Percentiles rank a stretch among this genome's conserved stretches.
phyloP scores from a whole-genome alignment of 176 grass and related monocot species.

The Panicum miliaceum region DNA sequence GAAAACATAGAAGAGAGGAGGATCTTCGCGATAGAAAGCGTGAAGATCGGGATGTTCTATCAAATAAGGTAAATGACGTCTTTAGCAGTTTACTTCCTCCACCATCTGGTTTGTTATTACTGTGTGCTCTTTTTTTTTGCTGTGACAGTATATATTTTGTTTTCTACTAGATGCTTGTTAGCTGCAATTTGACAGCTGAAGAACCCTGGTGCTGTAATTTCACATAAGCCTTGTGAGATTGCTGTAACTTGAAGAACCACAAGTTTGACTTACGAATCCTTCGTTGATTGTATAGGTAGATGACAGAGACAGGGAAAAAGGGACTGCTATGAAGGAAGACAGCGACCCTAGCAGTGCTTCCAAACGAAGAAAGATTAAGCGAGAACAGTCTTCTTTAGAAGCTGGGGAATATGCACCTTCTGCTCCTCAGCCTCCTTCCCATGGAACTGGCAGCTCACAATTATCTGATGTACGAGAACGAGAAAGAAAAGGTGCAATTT shows the following conservation, averaged over 20 bases:
- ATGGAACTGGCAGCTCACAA: constrained; percentile 52
- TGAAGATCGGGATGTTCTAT: constrained; percentile 78
- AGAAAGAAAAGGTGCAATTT: constrained; percentile 75
- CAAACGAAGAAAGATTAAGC: constrained; percentile 86
- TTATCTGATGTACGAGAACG: constrained; percentile 72
- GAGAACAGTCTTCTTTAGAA: constrained; percentile 75
- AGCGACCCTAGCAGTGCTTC: constrained; percentile 62
- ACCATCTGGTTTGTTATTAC: neutral
- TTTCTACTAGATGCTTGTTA: constrained; percentile 8
- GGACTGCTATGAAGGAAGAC: constrained; percentile 70
- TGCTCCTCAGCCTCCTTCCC: constrained; percentile 55
- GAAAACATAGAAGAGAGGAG: constrained; percentile 86
- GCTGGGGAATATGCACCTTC: constrained; percentile 77
- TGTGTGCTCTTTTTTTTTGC: constrained; percentile 16
- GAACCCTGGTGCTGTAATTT: neutral
- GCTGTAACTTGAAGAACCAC: constrained; percentile 20
- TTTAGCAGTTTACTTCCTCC: neutral
- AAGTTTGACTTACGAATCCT: constrained; percentile 19
- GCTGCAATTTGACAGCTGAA: neutral
- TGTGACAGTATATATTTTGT: constrained; percentile 5
- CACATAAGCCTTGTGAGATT: constrained; percentile 19
- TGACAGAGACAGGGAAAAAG: constrained; percentile 89
- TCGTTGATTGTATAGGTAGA: constrained; percentile 65
- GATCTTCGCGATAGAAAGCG: constrained; percentile 83
- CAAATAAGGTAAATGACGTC: constrained; percentile 73